These are phyloP conservation scores for Lentinula lateritia DNA, from an alignment of 768 basidiomycete genomes.

Conservation along the genomic window DNA sequence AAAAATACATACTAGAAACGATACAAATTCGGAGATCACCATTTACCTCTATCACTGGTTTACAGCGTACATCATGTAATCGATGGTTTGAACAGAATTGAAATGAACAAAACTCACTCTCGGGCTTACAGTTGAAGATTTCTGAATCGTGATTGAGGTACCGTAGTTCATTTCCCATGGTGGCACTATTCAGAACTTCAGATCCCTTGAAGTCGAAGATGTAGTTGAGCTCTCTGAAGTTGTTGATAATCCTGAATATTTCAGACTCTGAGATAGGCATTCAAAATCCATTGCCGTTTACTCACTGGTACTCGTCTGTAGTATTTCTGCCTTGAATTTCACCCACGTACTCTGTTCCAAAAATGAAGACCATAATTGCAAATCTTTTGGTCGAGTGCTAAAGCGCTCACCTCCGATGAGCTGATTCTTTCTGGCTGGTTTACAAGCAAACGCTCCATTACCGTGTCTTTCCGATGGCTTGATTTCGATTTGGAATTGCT, in stretches of 20 bases:
- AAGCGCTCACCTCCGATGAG: not conserved
- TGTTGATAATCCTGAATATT: not conserved
- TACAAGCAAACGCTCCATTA: constrained; percentile 41
- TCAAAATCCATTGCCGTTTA: not conserved
- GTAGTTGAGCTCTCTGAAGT: not conserved
- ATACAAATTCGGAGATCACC: not conserved
- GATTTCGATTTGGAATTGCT: constrained; percentile 20
- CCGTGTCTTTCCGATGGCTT: constrained; percentile 27
- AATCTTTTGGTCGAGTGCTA: not conserved
- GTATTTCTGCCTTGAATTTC: constrained; percentile 12
- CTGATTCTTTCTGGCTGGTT: not conserved
- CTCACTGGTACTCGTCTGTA: not conserved
- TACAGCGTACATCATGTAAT: no score
- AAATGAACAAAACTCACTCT: not conserved
- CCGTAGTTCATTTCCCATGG: constrained; percentile 37
- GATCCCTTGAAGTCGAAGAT: not conserved
- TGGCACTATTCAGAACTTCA: constrained; percentile 30
- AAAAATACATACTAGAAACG: not conserved
- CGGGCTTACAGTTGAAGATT: not conserved
- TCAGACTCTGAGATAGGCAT: not conserved
- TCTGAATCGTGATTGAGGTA: constrained; percentile 31
- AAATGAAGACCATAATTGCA: not conserved
- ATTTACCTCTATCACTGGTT: not conserved
- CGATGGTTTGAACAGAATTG: no score
- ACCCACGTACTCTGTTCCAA: constrained; percentile 36